phyloP scores from a whole-genome alignment of 257 asterid genomes.

The Nicotiana obtusifolia region DNA sequence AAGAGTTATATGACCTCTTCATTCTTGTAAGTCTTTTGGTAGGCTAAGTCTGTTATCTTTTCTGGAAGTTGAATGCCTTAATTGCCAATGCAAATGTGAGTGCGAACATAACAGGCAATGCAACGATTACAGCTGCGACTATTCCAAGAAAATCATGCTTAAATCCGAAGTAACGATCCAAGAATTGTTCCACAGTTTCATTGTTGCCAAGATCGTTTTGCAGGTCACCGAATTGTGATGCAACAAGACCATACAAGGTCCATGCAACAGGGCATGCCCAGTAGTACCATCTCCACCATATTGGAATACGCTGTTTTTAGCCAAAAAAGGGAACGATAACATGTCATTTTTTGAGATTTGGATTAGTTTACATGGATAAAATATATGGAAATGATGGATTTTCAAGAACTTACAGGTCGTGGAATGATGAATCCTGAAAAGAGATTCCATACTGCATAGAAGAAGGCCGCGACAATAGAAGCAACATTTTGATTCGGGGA shows the following conservation, averaged over 20 bases:
- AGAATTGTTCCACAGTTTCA: conserved; percentile 31
- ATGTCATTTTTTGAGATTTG: background rate
- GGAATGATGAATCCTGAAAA: conserved; percentile 71
- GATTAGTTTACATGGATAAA: background rate
- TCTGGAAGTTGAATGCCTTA: conserved; percentile 50
- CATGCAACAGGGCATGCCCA: conserved; percentile 58
- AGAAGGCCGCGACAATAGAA: conserved; percentile 48
- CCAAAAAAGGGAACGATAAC: background rate
- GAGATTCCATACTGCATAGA: conserved; percentile 54
- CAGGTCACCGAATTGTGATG: conserved; percentile 53
- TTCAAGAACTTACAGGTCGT: conserved; percentile 43
- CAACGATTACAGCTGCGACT: conserved; percentile 34
- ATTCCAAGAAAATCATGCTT: conserved; percentile 41
- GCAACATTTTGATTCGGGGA: conserved; percentile 67
- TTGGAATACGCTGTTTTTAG: conserved; percentile 46
- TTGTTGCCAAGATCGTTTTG: background rate
- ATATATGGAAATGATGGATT: background rate
- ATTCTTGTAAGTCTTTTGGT: background rate
- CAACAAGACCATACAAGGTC: conserved; percentile 53
- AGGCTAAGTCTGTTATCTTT: conserved; percentile 18
- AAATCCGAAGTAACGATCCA: conserved; percentile 42
- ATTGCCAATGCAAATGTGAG: conserved; percentile 38
- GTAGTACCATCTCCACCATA: conserved; percentile 87
- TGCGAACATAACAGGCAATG: conserved; percentile 29
- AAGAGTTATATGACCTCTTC: background rate